Base-by-base conservation (phyloP, 371 early-diverging fungal genomes). In the Quaeritorhiza haematococci region DNA sequence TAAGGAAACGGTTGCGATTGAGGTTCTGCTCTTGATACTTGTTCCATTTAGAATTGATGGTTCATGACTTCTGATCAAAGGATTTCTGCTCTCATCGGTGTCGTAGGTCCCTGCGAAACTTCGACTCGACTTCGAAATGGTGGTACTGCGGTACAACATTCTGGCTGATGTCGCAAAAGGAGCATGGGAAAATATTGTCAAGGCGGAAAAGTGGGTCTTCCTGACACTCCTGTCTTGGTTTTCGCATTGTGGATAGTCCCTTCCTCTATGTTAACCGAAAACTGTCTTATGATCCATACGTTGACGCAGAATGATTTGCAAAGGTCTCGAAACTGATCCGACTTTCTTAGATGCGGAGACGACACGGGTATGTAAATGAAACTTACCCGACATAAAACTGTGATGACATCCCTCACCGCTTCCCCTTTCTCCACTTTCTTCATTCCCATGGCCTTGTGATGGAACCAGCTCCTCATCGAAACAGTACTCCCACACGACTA, bases 291-390 rank as follows among this genome's bases (percentile, higher is more conserved):
- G 21, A 38, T 38, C 21, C 21, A 17, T 38, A 17, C 41, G 21
- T n/a, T n/a, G n/a, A n/a, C n/a, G 3, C 29, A 65, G 66, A 45
- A 56, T 57, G 46, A 56, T 72, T 8, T 57, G 55, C 47, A 58
- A 50, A 45, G 70, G 72, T 3, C 66, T 75, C 67, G 67, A 68
- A 38, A 42, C 28, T 3, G 75, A 75, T 35, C 64, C 63, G n/a
- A 59, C 63, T 28, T 67, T 64, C 49, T 59, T 67, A 56, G 64
- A 64, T 24, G 57, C 61, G 4, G 51, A 55, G 19, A 46, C 43
- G 26, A 44, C n/a, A n/a, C n/a, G n/a, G n/a, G n/a, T n/a, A n/a
- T n/a, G n/a, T n/a, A n/a, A n/a, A n/a, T n/a, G n/a, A n/a, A n/a
- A n/a, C n/a, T n/a, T n/a, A n/a, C n/a, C n/a, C n/a, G n/a, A n/a